Evolutionary conservation across 768 basidiomycete species (phyloP), one percentile per base, ranked within the genome.

Genomic region (Pleurotus sapidus): DNA sequence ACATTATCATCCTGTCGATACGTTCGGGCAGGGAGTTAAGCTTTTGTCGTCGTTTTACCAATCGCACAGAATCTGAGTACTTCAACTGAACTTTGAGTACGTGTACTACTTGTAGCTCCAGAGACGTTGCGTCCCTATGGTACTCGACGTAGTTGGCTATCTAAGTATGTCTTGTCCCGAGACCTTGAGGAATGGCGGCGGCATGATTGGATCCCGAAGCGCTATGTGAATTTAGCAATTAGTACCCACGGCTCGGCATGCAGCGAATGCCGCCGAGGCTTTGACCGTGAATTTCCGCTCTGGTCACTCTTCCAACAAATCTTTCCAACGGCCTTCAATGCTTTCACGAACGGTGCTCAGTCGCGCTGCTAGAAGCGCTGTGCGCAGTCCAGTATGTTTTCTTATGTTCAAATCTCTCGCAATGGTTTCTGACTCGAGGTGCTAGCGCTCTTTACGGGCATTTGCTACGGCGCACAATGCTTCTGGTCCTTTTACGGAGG

Each of bases 401-500:
- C 7, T 4, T 20, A 11, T 2, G 9, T 9, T 34, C 30, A 1
- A 6, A 30, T 30, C 9, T 9, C 30, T 34, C 9, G 30, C 11
- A 9, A 34, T 2, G 30, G 30, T 34, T 9, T 34, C 46, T 57
- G 57, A 53, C 50, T 56, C 3, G 20, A 3, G 45, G 34, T 55
- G 23, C 25, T 62, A 84, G 81, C 78, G 82, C 60, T 68, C 81
- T 50, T 70, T 87, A 70, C 84, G 91, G 68, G 78, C 82, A 63
- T 89, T 89, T 67, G 91, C 91, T 65, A 91, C 91, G 59, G 82
- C 84, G 58, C 83, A 80, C 64, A 84, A 83, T 72, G 66, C 80
- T 59, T 74, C 79, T 45, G 76, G 82, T 50, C 96, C 96, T 54
- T 78, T 88, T 61, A 97, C 95, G 46, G 87, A 98, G 74, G 86